Evolutionary conservation across 1,139 yeast species (phyloP).

Genomic region (Magnusiomyces magnusii): DNA sequence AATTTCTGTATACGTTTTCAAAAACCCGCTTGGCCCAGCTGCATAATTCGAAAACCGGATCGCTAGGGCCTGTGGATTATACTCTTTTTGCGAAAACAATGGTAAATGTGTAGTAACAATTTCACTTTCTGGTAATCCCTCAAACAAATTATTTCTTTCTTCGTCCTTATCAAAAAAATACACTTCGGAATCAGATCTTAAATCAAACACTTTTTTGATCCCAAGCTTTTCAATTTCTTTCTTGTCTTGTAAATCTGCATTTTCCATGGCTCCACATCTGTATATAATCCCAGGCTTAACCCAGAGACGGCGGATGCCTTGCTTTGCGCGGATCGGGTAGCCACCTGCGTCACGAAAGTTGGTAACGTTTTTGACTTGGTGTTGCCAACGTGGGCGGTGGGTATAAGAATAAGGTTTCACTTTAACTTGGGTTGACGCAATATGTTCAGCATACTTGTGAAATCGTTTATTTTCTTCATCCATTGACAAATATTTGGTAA

Average conservation of each 20-base stretch:
- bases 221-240: slow-evolving; percentile 40
- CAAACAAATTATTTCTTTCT: slow-evolving; percentile 15
- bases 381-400: slow-evolving; percentile 9
- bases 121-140: slow-evolving; percentile 31
- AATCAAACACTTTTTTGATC: slow-evolving; percentile 55
- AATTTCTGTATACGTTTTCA: slow-evolving; percentile 55
- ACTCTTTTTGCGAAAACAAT: slow-evolving; percentile 47
- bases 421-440: slow-evolving; percentile 33
- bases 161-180: slow-evolving; percentile 40
- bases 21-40: slow-evolving; percentile 50
- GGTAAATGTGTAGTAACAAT: slow-evolving; percentile 53
- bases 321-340: slow-evolving; percentile 40
- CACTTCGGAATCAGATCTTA: slow-evolving; percentile 59
- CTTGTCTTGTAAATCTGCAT: slow-evolving; percentile 6
- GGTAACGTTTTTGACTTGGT: slow-evolving; percentile 41
- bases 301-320: slow-evolving; percentile 11
- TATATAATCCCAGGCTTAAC: slow-evolving; percentile 52
- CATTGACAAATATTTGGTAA: slow-evolving; percentile 47
- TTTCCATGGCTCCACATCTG: slow-evolving; percentile 46
- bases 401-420: not conserved
- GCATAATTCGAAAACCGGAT: slow-evolving; percentile 50
- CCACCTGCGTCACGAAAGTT: slow-evolving; percentile 84
- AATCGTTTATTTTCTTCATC: slow-evolving; percentile 49
- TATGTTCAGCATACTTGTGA: slow-evolving; percentile 33
- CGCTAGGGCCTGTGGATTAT: slow-evolving; percentile 62